Conservation (phyloP, 768 basidiomycete genomes). For the Kwoniella pini region DNA sequence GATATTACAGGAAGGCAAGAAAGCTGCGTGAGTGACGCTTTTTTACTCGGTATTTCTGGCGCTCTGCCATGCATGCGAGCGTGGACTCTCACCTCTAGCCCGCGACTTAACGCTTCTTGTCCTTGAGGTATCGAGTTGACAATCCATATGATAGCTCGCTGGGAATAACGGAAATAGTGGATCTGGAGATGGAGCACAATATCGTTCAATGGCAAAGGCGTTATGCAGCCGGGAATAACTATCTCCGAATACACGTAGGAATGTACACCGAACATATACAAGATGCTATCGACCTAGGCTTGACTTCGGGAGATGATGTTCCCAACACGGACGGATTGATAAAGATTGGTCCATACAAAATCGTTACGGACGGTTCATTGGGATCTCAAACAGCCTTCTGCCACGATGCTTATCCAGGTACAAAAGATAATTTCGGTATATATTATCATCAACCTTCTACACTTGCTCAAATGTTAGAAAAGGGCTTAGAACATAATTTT, state of each 20-base stretch:
- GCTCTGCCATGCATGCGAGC: too few relatives aligned
- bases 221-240: constrained; percentile 3
- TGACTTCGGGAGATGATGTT: constrained; percentile 22
- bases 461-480: constrained; percentile 24
- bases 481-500: constrained; percentile 23
- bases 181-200: constrained; percentile 45
- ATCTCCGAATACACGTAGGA: constrained; percentile 2
- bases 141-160: constrained; percentile 12
- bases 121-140: too few relatives aligned
- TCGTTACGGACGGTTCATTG: constrained; percentile 44
- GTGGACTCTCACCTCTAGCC: too few relatives aligned
- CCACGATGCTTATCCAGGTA: constrained; percentile 36
- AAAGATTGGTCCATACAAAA: constrained; percentile 23
- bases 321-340: constrained; percentile 31
- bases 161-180: constrained; percentile 45
- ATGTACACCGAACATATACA: neutral
- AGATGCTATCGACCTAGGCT: neutral
- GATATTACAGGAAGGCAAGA: constrained; percentile 23
- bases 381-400: constrained; percentile 45
- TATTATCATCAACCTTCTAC: constrained; percentile 18
- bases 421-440: constrained; percentile 23
- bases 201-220: constrained; percentile 30
- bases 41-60: too few relatives aligned
- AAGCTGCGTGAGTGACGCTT: constrained; percentile 36
- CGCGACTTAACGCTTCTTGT: too few relatives aligned